phyloP scores from a whole-genome alignment of 805 yeast genomes.

The Kodamaea fukazawae region DNA sequence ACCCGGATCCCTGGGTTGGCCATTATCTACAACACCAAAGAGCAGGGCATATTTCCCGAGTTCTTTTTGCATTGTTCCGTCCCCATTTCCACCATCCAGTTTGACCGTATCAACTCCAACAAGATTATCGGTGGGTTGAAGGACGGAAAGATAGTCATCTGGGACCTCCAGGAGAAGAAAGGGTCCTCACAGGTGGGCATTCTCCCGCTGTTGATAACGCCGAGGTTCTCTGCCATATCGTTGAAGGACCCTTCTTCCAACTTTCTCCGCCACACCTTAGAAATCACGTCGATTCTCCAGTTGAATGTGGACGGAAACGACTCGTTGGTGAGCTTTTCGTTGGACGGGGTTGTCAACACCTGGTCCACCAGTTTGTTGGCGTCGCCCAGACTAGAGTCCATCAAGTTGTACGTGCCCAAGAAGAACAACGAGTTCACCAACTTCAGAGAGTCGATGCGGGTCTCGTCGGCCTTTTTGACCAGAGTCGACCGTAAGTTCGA shows the following conservation, averaged over 20 bases:
- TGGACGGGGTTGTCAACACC: constrained; percentile 27
- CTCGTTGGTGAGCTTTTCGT: constrained; percentile 19
- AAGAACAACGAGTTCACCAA: constrained; percentile 10
- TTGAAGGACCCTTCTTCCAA: constrained; percentile 4
- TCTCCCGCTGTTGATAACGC: constrained; percentile 24
- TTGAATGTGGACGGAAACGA: constrained; percentile 20
- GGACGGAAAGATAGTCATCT: constrained; percentile 50
- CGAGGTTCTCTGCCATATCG: constrained; percentile 16
- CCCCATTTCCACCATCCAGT: constrained; percentile 36
- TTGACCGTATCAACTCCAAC: constrained; percentile 36
- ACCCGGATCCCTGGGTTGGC: constrained; percentile 12
- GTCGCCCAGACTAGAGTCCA: constrained; percentile 22
- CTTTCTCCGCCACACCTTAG: constrained; percentile 17
- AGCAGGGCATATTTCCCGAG: constrained; percentile 26
- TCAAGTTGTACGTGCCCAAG: constrained; percentile 13
- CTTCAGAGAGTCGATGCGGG: constrained; percentile 9
- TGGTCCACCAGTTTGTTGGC: constrained; percentile 37
- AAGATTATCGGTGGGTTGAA: constrained; percentile 47
- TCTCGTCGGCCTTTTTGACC: constrained; percentile 1
- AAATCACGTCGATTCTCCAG: constrained; percentile 24
- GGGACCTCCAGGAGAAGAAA: constrained; percentile 39
- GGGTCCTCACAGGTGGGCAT: constrained; percentile 12
- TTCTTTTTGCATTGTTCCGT: constrained; percentile 41
- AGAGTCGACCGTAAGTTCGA: not conserved
- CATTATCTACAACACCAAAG: constrained; percentile 11